Evolutionary conservation across 805 yeast species (phyloP).

Genomic region (Metschnikowia santaceciliae): DNA sequence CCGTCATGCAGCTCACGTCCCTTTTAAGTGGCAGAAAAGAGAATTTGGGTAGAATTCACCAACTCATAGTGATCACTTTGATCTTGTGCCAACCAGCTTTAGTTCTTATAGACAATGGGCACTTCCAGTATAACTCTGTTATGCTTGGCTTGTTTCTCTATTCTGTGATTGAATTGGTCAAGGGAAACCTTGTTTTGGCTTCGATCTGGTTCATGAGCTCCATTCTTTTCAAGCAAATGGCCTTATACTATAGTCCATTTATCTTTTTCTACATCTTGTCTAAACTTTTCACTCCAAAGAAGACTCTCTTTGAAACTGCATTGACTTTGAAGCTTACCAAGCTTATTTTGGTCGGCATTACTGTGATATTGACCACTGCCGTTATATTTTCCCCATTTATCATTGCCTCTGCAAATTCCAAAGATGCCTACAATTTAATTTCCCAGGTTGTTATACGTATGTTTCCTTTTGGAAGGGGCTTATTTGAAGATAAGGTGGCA

Average conservation of each 20-base stretch:
- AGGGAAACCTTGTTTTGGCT: conserved; percentile 62
- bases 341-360: conserved; percentile 56
- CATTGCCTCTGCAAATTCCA: conserved; percentile 27
- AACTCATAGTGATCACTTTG: conserved; percentile 69
- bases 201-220: conserved; percentile 75
- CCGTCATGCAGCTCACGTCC: conserved; percentile 64
- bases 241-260: conserved; percentile 86
- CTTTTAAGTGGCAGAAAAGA: conserved; percentile 58
- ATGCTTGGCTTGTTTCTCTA: conserved; percentile 84
- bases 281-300: conserved; percentile 22
- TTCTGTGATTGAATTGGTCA: conserved; percentile 61
- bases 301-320: conserved; percentile 19
- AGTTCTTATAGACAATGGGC: conserved; percentile 90
- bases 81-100: conserved; percentile 83
- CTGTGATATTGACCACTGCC: conserved; percentile 55
- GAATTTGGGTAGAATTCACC: conserved; percentile 63
- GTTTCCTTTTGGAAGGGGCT: conserved; percentile 89
- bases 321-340: conserved; percentile 47
- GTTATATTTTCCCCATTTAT: conserved; percentile 59
- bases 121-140: conserved; percentile 90
- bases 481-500: conserved; percentile 96
- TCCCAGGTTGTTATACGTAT: conserved; percentile 61
- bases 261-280: conserved; percentile 79
- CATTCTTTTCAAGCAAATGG: conserved; percentile 90
- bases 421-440: conserved; percentile 34